Evolutionary conservation across 805 yeast species (phyloP).

Genomic region (Ogataea nitratoaversa): DNA sequence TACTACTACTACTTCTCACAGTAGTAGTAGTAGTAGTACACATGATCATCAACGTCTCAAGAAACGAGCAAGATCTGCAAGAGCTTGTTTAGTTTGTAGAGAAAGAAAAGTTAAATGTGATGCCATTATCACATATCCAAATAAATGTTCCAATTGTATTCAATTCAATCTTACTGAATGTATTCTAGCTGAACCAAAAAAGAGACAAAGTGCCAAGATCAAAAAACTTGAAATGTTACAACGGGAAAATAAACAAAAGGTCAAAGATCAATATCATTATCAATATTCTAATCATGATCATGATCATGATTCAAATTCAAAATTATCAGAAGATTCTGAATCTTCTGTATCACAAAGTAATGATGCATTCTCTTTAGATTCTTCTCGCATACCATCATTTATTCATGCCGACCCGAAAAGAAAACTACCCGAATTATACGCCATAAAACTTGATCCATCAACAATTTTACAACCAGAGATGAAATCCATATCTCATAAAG

Average conservation of each 20-base stretch:
- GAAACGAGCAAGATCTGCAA: conserved; percentile 55
- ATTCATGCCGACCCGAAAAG: conserved; percentile 22
- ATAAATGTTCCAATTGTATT: conserved; percentile 58
- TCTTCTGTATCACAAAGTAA: neutral
- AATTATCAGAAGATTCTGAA: neutral
- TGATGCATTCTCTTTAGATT: neutral
- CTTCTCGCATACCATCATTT: conserved; percentile 10
- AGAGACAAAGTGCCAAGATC: conserved; percentile 22
- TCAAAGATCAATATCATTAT: neutral
- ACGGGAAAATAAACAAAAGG: conserved; percentile 4
- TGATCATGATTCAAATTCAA: neutral
- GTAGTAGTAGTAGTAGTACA: too few species aligned
- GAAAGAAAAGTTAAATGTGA: conserved; percentile 79
- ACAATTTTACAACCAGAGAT: conserved; percentile 16
- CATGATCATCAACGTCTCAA: neutral
- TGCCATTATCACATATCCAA: conserved; percentile 50
- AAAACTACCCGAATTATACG: conserved; percentile 22
- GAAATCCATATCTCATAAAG: conserved; percentile 16
- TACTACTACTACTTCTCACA: too few species aligned
- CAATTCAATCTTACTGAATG: conserved; percentile 67
- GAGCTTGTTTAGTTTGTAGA: conserved; percentile 78
- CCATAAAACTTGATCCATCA: conserved; percentile 19
- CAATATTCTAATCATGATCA: neutral
- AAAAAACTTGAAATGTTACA: conserved; percentile 14
- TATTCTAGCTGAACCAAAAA: conserved; percentile 49